These are phyloP conservation scores for Fusarium phyllophilum DNA, from an alignment of 2,329 filamentous ascomycete genomes.

Conservation along the genomic window DNA sequence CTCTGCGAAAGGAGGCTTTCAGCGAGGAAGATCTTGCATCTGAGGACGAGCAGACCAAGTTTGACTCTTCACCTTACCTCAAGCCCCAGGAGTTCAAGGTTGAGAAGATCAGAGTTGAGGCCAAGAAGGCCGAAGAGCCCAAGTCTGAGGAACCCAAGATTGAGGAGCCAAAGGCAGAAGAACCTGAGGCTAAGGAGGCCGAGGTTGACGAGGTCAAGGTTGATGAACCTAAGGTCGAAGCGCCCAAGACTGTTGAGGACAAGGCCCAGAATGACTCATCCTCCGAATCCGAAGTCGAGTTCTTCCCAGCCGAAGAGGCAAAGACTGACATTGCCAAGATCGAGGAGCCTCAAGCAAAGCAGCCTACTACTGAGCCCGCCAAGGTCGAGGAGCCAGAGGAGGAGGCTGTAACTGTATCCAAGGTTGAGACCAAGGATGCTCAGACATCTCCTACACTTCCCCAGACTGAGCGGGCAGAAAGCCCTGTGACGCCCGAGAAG, in stretches of 20 bases:
- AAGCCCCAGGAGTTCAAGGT: constrained; percentile 34
- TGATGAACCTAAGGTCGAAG: neutral
- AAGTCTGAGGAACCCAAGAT: neutral
- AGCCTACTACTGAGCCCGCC: neutral
- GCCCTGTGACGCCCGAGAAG: constrained; percentile 45
- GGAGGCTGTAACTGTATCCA: neutral
- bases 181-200: neutral
- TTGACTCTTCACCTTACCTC: constrained; percentile 34
- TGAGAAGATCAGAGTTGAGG: constrained; percentile 25
- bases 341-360: neutral
- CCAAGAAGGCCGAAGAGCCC: constrained; percentile 10
- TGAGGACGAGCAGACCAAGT: constrained; percentile 38
- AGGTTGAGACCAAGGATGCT: constrained; percentile 16
- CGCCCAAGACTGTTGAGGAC: neutral
- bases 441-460: constrained; percentile 21
- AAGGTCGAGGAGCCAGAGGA: neutral
- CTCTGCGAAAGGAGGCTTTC: constrained; percentile 62
- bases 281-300: constrained; percentile 38
- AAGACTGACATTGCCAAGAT: constrained; percentile 9
- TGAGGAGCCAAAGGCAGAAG: neutral
- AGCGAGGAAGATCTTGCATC: constrained; percentile 45
- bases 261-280: constrained; percentile 15
- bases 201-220: neutral
- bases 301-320: constrained; percentile 33
- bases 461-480: constrained; percentile 40